Conservation (phyloP, 371 early-diverging fungal species). For the Amoeboradix gromovi region DNA sequence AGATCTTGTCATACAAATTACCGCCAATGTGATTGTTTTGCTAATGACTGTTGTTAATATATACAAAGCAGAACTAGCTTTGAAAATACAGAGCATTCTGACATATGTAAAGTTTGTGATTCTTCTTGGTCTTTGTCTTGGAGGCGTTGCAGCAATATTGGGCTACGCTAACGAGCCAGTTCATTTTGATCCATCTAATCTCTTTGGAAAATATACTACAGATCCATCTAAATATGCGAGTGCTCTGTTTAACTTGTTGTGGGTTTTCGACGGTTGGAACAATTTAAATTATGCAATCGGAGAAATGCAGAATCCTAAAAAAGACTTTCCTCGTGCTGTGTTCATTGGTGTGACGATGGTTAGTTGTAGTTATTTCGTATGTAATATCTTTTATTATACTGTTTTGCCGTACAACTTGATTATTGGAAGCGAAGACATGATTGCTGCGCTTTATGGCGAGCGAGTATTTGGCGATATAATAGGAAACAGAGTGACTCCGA, state of each 20-base stretch:
- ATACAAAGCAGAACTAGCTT: too few relatives aligned
- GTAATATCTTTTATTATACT: slow-evolving; percentile 12
- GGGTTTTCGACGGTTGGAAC: slow-evolving; percentile 10
- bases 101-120: slow-evolving; percentile 9
- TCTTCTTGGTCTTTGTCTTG: slow-evolving; percentile 3
- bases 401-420: slow-evolving; percentile 10
- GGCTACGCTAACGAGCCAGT: slow-evolving; percentile 4
- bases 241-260: slow-evolving; percentile 8
- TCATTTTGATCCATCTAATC: slow-evolving; percentile 2
- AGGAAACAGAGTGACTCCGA: slow-evolving; percentile 14
- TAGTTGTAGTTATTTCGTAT: slow-evolving; percentile 9
- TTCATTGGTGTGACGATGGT: slow-evolving; percentile 6
- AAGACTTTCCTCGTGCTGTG: slow-evolving; percentile 8
- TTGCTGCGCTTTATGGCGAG: slow-evolving; percentile 13
- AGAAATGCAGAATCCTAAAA: slow-evolving; percentile 10
- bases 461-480: slow-evolving; percentile 14
- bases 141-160: slow-evolving; percentile 6
- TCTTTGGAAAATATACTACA: slow-evolving; percentile 4
- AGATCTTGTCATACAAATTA: too few relatives aligned
- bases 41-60: too few relatives aligned
- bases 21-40: too few relatives aligned
- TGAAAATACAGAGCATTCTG: slow-evolving; percentile 8
- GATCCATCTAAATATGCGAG: slow-evolving; percentile 6
- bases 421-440: slow-evolving; percentile 3
- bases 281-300: slow-evolving; percentile 10